Base-by-base conservation (phyloP, 2,329 filamentous ascomycete genomes). In the Cytospora mali region DNA sequence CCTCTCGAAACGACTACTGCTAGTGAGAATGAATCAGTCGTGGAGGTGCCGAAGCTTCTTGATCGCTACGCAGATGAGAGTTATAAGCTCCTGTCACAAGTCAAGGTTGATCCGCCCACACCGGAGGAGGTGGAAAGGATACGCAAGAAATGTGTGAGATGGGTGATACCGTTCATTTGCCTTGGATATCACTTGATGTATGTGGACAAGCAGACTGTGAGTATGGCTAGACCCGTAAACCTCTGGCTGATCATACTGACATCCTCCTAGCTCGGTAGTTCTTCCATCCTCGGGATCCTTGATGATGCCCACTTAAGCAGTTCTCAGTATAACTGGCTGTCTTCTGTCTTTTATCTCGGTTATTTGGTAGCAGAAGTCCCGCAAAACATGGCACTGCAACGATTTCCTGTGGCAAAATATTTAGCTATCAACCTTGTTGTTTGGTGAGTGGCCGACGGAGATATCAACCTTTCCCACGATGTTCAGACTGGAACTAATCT, bases 151-250 rank as follows among this genome's bases (percentile, higher is more conserved):
- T 72, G 72, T 25, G 46, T 76, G 6, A 70, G 71, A 67, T 70
- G 75, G 50, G 73, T 77, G 39, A 61, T 77, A 10, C 75, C 75
- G 0, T 76, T 77, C 61, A 67, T 77, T 27, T 76, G 75, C 56
- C 65, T 77, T 23, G 74, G 75, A 11, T 76, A 76, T 62, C 74
- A 76, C 62, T 66, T 77, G 33, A 76, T 77, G 75, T 77, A 76
- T 64, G 70, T 77, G 4, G 64, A 77, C 61, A 66, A 64, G 25
- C 64, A 66, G 21, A 66, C 64, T 14, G 64, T 62, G 28, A 56
- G 62, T 61, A 23, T 28, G 18, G 14, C 4, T 16, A 1, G 1
- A 6, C 6, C 11, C 11, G 5, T 10, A 3, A n/a, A n/a, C 2
- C 2, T 14, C 4, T 6, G 1, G 16, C 5, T 18, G 23, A 3